These are phyloP conservation scores for Galerina marginata DNA, from an alignment of 768 basidiomycete genomes.

Conservation along the genomic window DNA sequence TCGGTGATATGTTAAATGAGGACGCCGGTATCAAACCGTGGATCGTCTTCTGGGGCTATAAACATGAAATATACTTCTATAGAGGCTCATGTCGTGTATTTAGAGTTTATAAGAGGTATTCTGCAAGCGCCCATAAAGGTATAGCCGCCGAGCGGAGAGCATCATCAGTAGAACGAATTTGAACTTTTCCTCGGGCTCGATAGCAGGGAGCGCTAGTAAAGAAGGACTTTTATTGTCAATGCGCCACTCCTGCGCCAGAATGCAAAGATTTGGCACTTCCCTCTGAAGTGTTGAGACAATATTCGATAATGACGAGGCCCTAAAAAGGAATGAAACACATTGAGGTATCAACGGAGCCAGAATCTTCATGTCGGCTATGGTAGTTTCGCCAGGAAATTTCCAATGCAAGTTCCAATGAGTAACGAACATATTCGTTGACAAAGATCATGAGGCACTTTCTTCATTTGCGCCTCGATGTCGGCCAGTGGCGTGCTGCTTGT, in stretches of 20 bases:
- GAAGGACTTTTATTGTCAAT: background rate
- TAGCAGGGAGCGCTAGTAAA: background rate
- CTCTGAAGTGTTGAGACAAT: background rate
- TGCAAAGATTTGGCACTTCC: background rate
- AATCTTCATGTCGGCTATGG: background rate
- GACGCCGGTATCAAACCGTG: background rate
- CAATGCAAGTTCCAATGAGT: background rate
- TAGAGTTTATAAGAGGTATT: background rate
- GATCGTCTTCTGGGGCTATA: background rate
- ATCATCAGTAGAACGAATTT: background rate
- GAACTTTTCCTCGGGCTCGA: background rate
- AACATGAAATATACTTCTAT: background rate
- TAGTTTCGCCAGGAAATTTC: background rate
- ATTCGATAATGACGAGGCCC: background rate
- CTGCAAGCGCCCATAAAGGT: background rate
- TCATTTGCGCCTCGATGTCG: background rate
- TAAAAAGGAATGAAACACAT: background rate
- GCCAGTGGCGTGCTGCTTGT: background rate
- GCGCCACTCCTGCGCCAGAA: background rate
- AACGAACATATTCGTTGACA: background rate
- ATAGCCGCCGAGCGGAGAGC: background rate
- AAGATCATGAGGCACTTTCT: background rate
- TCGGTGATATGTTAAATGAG: background rate
- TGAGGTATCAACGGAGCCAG: background rate
- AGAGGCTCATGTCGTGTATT: background rate